Evolutionary conservation across 371 early-diverging fungal species (phyloP).

Genomic region (Hamiltosporidium magnivora): DNA sequence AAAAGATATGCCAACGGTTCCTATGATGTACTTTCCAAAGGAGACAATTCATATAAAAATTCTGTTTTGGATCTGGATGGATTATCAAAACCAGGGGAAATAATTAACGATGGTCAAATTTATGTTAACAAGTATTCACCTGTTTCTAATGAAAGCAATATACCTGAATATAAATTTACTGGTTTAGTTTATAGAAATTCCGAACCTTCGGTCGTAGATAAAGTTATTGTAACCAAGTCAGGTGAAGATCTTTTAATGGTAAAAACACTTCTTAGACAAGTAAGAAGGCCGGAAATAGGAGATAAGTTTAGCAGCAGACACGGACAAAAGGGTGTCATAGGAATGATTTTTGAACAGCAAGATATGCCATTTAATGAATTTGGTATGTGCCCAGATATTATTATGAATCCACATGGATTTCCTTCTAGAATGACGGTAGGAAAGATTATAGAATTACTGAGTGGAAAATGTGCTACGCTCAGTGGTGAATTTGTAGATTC

Average conservation of each 20-base stretch:
- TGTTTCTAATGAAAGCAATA: background rate
- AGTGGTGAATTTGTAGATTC: slow-evolving; percentile 85
- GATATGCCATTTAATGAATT: slow-evolving; percentile 97
- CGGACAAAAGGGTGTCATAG: slow-evolving; percentile 98
- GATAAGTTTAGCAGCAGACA: slow-evolving; percentile 98
- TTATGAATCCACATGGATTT: slow-evolving; percentile 99
- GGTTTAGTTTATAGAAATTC: slow-evolving; percentile 56
- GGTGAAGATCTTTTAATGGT: slow-evolving; percentile 78
- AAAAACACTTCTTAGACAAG: slow-evolving; percentile 84
- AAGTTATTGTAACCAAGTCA: slow-evolving; percentile 75
- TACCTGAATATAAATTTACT: slow-evolving; percentile 58
- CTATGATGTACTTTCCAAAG: slow-evolving; percentile 63
- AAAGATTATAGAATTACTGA: slow-evolving; percentile 90
- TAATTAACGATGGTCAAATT: slow-evolving; percentile 63
- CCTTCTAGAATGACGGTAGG: slow-evolving; percentile 99
- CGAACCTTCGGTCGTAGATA: slow-evolving; percentile 54
- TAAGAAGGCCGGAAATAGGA: slow-evolving; percentile 89
- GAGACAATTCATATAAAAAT: slow-evolving; percentile 28
- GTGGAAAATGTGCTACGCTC: slow-evolving; percentile 90
- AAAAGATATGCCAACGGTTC: slow-evolving; percentile 70
- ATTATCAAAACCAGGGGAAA: slow-evolving; percentile 71
- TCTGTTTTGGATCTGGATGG: slow-evolving; percentile 62
- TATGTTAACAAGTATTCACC: slow-evolving; percentile 58
- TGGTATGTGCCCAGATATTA: slow-evolving; percentile 87
- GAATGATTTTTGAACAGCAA: slow-evolving; percentile 81